Evolutionary conservation across 192 early-diverging fungal genomes (phyloP), one percentile per base, ranked within the genome.

Genomic region (Funneliformis geosporum): DNA sequence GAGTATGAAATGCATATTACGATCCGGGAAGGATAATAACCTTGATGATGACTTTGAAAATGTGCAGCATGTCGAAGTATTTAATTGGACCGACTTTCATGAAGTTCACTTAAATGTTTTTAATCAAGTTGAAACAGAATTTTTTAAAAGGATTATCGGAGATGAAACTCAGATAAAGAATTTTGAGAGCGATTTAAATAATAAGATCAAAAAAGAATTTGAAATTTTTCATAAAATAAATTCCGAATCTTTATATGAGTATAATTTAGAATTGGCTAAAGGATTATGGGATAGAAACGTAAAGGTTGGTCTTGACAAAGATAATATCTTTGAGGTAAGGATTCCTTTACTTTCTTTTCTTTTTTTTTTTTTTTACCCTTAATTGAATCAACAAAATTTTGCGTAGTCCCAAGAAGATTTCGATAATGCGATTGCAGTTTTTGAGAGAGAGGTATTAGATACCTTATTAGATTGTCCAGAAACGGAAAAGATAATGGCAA

Each of bases 161-260:
- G 23, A 64, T 21, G 27, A 11, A 18, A 12, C 4, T 18, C 65
- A 68, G 12, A 68, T 78, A 44, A 18, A 11, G 9, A 12, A 28
- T 23, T 67, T 21, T 39, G 25, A 47, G 39, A 21, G 55, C 16
- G 66, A 78, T 68, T 59, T 78, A 14, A n/a, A 47, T 27, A 25
- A 38, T 0, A 4, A 4, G 39, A 78, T 78, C 9, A 28, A 16
- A 21, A 28, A 50, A 23, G 42, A 27, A 38, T 68, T 44, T 21
- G 25, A 46, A 18, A 4, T 8, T 8, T 78, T 50, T 78, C 16
- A 28, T 50, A 27, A 68, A 50, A 25, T 11, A 27, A 78, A 78
- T 67, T 78, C 76, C 8, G 44, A 47, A 47, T 64, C 62, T 46
- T 67, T 78, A 60, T 65, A 47, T 8, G 8, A 68, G 68, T n/a